Evolutionary conservation across 2,329 filamentous ascomycete genomes (phyloP).

Genomic region (Septoria petroselini): DNA sequence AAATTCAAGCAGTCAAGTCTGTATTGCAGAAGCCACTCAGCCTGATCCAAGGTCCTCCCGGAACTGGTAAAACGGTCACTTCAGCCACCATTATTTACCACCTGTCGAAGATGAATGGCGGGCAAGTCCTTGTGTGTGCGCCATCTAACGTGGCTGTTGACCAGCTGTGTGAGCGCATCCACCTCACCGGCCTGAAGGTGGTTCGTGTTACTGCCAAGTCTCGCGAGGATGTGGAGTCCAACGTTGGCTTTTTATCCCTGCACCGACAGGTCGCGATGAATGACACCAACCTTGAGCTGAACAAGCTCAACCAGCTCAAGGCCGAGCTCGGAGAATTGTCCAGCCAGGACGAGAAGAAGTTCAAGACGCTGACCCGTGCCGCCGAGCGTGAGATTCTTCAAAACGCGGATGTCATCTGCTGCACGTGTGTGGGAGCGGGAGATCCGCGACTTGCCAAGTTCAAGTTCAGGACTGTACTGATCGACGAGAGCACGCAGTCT

Average conservation of each 20-base stretch:
- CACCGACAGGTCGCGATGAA: constrained; percentile 97
- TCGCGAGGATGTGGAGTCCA: constrained; percentile 97
- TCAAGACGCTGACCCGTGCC: constrained; percentile 89
- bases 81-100: constrained; percentile 99
- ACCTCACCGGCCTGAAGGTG: constrained; percentile 90
- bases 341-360: constrained; percentile 96
- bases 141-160: constrained; percentile 98
- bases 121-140: constrained; percentile 92
- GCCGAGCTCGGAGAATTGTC: constrained; percentile 85
- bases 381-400: constrained; percentile 92
- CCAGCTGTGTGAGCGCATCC: constrained; percentile 94
- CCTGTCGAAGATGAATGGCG: constrained; percentile 88
- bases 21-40: constrained; percentile 91
- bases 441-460: constrained; percentile 94
- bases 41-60: constrained; percentile 92
- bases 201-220: constrained; percentile 98
- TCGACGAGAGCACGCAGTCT: constrained; percentile 97
- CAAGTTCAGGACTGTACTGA: constrained; percentile 96
- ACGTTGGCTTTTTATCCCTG: constrained; percentile 88
- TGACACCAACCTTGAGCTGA: constrained; percentile 89
- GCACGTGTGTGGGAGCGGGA: constrained; percentile 94
- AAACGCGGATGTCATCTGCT: constrained; percentile 97
- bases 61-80: constrained; percentile 97
- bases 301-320: constrained; percentile 91
- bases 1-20: constrained; percentile 93